These are phyloP conservation scores for Ajuga chamaepitys DNA, from an alignment of 257 asterid species.

Conservation along the genomic window DNA sequence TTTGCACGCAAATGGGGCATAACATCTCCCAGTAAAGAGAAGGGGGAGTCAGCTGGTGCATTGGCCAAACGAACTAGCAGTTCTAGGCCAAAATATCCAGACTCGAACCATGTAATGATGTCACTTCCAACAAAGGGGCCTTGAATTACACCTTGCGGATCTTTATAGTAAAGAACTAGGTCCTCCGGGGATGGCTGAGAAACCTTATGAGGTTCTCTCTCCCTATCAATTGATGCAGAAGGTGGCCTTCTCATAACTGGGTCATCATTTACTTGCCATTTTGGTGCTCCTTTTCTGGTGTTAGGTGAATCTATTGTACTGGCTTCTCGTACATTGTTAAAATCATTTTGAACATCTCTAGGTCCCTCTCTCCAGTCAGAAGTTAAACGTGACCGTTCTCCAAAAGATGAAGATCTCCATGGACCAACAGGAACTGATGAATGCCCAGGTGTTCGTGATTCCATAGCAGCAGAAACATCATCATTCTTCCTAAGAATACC, in stretches of 20 bases:
- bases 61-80: slow-evolving; percentile 77
- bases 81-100: slow-evolving; percentile 94
- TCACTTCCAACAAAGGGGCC: slow-evolving; percentile 95
- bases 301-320: slow-evolving; percentile 38
- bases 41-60: slow-evolving; percentile 67
- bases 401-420: slow-evolving; percentile 65
- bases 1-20: slow-evolving; percentile 98
- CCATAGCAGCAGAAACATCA: slow-evolving; percentile 4
- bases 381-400: slow-evolving; percentile 39
- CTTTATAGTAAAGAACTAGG: slow-evolving; percentile 76
- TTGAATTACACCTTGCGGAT: slow-evolving; percentile 85
- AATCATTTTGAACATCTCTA: slow-evolving; percentile 39
- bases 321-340: slow-evolving; percentile 35
- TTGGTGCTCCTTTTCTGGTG: slow-evolving; percentile 32
- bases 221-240: slow-evolving; percentile 50
- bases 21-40: slow-evolving; percentile 78
- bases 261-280: slow-evolving; percentile 53
- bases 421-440: slow-evolving; percentile 25
- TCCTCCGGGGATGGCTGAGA: slow-evolving; percentile 75
- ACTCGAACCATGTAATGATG: slow-evolving; percentile 92
- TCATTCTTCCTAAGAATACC: slow-evolving; percentile 7
- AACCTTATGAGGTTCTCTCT: slow-evolving; percentile 39
- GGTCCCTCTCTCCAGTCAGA: slow-evolving; percentile 49
- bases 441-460: not conserved
- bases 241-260: slow-evolving; percentile 51